phyloP scores from a whole-genome alignment of 176 grass and related monocot species.

The Oryza glaberrima region DNA sequence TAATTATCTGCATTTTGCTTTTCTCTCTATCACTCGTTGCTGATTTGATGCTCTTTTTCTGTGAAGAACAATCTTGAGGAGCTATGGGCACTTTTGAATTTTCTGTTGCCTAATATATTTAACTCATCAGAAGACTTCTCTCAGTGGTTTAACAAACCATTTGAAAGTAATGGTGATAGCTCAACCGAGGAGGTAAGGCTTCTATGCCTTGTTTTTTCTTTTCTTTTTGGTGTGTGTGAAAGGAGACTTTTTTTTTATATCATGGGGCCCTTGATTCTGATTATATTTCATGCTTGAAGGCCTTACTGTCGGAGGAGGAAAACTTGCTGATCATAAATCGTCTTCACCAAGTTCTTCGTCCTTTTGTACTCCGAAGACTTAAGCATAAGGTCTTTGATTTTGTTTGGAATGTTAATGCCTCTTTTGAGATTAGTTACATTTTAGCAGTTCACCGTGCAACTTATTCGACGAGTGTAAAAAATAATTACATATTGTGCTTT shows the following conservation, averaged over 20 bases:
- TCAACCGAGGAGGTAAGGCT: slow-evolving; percentile 79
- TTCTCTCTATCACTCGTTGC: slow-evolving; percentile 13
- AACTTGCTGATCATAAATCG: slow-evolving; percentile 99
- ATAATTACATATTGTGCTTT: slow-evolving; percentile 4
- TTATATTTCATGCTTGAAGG: slow-evolving; percentile 53
- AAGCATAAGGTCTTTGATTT: slow-evolving; percentile 89
- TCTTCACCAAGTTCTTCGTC: slow-evolving; percentile 99
- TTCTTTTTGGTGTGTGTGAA: neutral
- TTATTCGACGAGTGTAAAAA: slow-evolving; percentile 25
- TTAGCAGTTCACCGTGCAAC: neutral
- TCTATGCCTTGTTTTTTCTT: slow-evolving; percentile 29
- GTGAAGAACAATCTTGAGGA: slow-evolving; percentile 99
- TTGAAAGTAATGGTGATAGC: slow-evolving; percentile 85
- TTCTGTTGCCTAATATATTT: slow-evolving; percentile 95
- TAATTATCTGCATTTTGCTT: slow-evolving; percentile 21
- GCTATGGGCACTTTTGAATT: slow-evolving; percentile 98
- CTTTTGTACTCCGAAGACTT: slow-evolving; percentile 96
- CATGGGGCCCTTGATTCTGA: neutral
- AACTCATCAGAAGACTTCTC: slow-evolving; percentile 99
- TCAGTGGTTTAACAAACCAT: slow-evolving; percentile 99
- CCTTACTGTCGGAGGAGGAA: slow-evolving; percentile 98
- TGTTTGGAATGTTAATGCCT: slow-evolving; percentile 35
- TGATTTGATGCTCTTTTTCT: slow-evolving; percentile 46
- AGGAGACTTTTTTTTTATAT: slow-evolving; percentile 35
- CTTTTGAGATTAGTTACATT: slow-evolving; percentile 25